phyloP scores from a whole-genome alignment of 2,329 filamentous ascomycete species.

The Colletotrichum orchidophilum region DNA sequence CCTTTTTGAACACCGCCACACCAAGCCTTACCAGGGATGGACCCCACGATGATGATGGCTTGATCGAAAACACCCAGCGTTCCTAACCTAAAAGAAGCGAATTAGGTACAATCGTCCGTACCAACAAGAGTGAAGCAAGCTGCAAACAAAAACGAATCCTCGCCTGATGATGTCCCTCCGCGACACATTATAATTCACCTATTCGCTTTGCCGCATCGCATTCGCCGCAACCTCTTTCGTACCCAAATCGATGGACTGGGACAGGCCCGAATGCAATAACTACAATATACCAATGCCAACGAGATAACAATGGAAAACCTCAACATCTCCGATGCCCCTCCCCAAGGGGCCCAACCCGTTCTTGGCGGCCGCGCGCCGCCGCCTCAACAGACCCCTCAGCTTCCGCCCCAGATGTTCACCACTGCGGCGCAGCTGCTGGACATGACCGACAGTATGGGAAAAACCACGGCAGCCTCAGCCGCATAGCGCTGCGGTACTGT shows the following conservation, averaged over 20 bases:
- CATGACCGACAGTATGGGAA: constrained; percentile 89
- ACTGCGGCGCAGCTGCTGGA: constrained; percentile 96
- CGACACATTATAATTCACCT: constrained; percentile 3
- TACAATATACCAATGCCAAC: constrained; percentile 31
- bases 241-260: constrained; percentile 33
- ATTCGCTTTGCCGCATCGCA: background rate
- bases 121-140: background rate
- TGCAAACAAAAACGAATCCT: background rate
- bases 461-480: constrained; percentile 36
- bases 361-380: constrained; percentile 45
- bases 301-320: constrained; percentile 62
- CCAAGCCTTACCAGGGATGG: background rate
- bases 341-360: constrained; percentile 46
- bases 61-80: constrained; percentile 14
- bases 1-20: background rate
- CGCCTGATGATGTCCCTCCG: constrained; percentile 10
- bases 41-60: constrained; percentile 28
- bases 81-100: background rate
- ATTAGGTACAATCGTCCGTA: background rate
- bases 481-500: background rate
- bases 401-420: constrained; percentile 97
- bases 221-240: background rate
- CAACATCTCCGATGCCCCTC: constrained; percentile 58
- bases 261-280: constrained; percentile 28
- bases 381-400: constrained; percentile 60